phyloP scores from a whole-genome alignment of 805 yeast genomes.

The Starmerella vaccinii region DNA sequence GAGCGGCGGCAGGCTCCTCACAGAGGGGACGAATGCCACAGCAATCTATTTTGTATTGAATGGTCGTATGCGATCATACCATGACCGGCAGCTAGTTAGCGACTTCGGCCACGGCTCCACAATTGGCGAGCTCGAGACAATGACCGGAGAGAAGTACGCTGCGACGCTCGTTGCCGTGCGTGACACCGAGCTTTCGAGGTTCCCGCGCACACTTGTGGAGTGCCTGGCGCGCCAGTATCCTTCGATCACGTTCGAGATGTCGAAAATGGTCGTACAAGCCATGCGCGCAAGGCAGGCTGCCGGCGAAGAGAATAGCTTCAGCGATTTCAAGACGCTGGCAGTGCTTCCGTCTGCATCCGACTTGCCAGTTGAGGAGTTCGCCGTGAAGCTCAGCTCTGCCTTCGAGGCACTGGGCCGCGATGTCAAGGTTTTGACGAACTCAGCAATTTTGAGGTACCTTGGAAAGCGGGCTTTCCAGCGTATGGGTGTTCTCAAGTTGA shows the following conservation, averaged over 20 bases:
- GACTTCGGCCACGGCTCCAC: constrained; percentile 93
- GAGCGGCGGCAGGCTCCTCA: constrained; percentile 73
- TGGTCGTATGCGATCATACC: constrained; percentile 19
- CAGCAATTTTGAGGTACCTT: constrained; percentile 63
- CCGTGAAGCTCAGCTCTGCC: constrained; percentile 58
- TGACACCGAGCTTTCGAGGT: constrained; percentile 87
- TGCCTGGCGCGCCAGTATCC: constrained; percentile 76
- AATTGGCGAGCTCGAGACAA: constrained; percentile 88
- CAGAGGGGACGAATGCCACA: constrained; percentile 78
- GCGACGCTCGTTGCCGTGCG: constrained; percentile 64
- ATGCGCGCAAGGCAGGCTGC: constrained; percentile 15
- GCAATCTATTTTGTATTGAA: constrained; percentile 36
- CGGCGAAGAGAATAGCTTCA: constrained; percentile 26
- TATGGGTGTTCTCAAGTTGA: constrained; percentile 69
- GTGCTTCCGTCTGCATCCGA: constrained; percentile 70
- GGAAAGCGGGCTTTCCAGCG: constrained; percentile 92
- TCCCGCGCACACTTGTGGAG: constrained; percentile 83
- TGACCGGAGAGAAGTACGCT: constrained; percentile 63
- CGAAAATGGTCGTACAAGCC: constrained; percentile 65
- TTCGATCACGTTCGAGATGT: constrained; percentile 78
- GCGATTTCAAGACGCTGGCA: constrained; percentile 67
- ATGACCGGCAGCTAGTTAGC: constrained; percentile 37
- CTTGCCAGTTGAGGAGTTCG: constrained; percentile 81
- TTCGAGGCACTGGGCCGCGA: constrained; percentile 60
- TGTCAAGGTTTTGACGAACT: constrained; percentile 73